A percentile compares a stretch with the other conserved stretches of the same genome.
phyloP scores from a whole-genome alignment of 805 yeast species.

The Kazachstania psychrophila region DNA sequence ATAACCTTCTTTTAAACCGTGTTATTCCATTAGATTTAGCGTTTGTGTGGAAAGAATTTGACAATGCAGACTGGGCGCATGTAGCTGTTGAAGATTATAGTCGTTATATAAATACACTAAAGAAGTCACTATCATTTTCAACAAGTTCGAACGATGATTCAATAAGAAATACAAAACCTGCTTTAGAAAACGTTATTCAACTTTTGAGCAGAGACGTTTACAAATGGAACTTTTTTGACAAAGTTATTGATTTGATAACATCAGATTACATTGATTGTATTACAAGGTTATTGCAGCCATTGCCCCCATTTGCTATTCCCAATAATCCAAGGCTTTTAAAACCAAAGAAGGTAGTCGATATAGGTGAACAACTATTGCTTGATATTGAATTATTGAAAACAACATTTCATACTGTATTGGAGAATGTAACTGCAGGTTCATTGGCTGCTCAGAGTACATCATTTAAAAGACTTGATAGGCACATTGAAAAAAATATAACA shows the following conservation, averaged over 20 bases:
- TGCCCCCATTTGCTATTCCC: slow-evolving; percentile 42
- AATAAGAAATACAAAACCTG: slow-evolving; percentile 29
- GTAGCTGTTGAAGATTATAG: slow-evolving; percentile 66
- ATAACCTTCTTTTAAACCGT: slow-evolving; percentile 46
- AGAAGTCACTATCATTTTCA: slow-evolving; percentile 31
- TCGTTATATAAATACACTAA: slow-evolving; percentile 53
- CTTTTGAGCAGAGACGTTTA: slow-evolving; percentile 61
- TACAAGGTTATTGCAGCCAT: slow-evolving; percentile 49
- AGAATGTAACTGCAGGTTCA: slow-evolving; percentile 13
- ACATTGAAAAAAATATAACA: slow-evolving; percentile 18
- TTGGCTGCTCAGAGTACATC: slow-evolving; percentile 13
- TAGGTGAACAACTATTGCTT: slow-evolving; percentile 70
- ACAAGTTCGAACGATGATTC: slow-evolving; percentile 15
- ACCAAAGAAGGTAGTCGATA: slow-evolving; percentile 24
- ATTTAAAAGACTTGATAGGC: slow-evolving; percentile 21
- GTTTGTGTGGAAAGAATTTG: slow-evolving; percentile 76
- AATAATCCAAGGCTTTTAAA: slow-evolving; percentile 14
- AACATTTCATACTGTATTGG: slow-evolving; percentile 31
- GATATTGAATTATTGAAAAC: slow-evolving; percentile 62
- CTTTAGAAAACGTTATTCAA: slow-evolving; percentile 37
- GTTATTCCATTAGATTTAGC: slow-evolving; percentile 49
- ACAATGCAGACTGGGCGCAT: slow-evolving; percentile 63
- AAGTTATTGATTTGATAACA: slow-evolving; percentile 56
- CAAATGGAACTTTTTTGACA: slow-evolving; percentile 64
- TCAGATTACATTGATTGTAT: slow-evolving; percentile 49